Percentiles rank a stretch among this genome's conserved stretches.
These are phyloP conservation scores for Zygotorulaspora florentina DNA, from an alignment of 805 yeast species.

Conservation along the genomic window DNA sequence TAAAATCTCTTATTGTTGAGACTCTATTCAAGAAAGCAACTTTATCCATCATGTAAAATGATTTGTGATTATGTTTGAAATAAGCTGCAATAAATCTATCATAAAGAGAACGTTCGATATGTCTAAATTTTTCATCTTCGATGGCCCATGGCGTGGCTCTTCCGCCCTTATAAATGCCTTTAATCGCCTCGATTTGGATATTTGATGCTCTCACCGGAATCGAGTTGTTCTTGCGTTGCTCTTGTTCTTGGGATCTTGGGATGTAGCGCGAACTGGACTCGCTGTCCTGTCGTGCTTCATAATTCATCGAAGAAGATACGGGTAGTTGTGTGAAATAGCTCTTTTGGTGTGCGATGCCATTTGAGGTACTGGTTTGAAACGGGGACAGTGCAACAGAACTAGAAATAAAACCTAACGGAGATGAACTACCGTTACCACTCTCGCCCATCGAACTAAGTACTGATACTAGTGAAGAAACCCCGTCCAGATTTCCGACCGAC, in stretches of 20 bases:
- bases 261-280: slow-evolving; percentile 1
- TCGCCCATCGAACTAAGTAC: slow-evolving; percentile 10
- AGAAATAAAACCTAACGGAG: neutral
- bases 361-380: neutral
- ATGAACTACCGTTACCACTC: neutral
- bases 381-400: neutral
- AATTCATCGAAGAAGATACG: neutral
- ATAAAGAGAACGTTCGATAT: slow-evolving; percentile 34
- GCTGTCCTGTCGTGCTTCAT: slow-evolving; percentile 3
- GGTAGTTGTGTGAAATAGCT: neutral
- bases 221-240: slow-evolving; percentile 20
- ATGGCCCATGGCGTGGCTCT: slow-evolving; percentile 26
- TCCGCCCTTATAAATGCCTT: slow-evolving; percentile 32
- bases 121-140: slow-evolving; percentile 26
- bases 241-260: slow-evolving; percentile 11
- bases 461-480: slow-evolving; percentile 21
- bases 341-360: neutral
- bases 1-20: slow-evolving; percentile 30
- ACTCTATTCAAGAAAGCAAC: slow-evolving; percentile 36
- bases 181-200: slow-evolving; percentile 32
- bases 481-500: slow-evolving; percentile 3
- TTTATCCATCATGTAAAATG: slow-evolving; percentile 44
- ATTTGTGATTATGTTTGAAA: slow-evolving; percentile 43
- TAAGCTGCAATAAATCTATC: slow-evolving; percentile 41
- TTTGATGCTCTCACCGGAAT: slow-evolving; percentile 29